Base-by-base conservation (phyloP, 495 filamentous ascomycete species). In the Penicillium atrosanguineum region DNA sequence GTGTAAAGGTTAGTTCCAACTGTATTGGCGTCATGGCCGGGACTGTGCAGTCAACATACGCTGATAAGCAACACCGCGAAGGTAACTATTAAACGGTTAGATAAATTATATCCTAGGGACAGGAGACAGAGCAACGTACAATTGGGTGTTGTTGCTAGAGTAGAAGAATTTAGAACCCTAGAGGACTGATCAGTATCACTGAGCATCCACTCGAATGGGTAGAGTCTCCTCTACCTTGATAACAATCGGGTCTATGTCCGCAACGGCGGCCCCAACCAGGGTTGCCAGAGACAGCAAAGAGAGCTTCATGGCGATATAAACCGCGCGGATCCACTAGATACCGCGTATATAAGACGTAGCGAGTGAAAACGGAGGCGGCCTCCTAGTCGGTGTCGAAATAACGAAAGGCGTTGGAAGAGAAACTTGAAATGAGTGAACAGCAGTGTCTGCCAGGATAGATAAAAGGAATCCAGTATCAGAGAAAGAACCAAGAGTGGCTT, bases 11-110 rank as follows among this genome's bases (percentile, higher is more conserved):
- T 54, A 61, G 52, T 42, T 37, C 16, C 23, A 14, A 42, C 1
- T 6, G 16, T 9, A 11, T 41, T 23, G 2, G 4, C 23, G 12
- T 42, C 8, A 18, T 21, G 36, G 19, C 43, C 28, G 5, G 56
- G 23, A 16, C 46, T 28, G 50, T 46, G 15, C 42, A 44, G 49
- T 48, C 23, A 40, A 69, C 74, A 63, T 70, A 79, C 79, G 79
- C 67, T 87, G 94, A 70, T 98, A 98, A 38, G 94, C 94, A 51
- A 98, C 79, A 59, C 94, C 94, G 52, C 85, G 87, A 56, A 97
- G 90, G 62, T 75, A 87, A 68, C 83, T 85, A 46, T 49, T 28
- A 15, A 44, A 19, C 44, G 25, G 59, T 61, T 16, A 64, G 51
- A 52, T 55, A 61, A 48, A 20, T 26, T 14, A 3, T 7, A 11